Base-by-base conservation (phyloP, 495 filamentous ascomycete species). In the Parmelia sp. region DNA sequence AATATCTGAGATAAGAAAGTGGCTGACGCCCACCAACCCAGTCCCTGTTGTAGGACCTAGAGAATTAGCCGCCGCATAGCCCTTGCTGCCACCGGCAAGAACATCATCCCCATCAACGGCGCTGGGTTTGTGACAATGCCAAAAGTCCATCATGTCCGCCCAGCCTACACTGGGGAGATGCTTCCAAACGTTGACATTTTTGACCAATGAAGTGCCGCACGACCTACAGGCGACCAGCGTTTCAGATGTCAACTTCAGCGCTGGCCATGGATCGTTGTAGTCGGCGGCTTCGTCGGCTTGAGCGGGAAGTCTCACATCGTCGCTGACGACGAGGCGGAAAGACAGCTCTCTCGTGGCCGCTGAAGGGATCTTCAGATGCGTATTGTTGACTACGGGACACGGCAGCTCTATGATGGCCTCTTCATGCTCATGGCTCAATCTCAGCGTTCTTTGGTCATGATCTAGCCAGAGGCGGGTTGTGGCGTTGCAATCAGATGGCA, bases 131-230 rank as follows among this genome's bases (percentile, higher is more conserved):
- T 98, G 94, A 72, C 94, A 99, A 74, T 99, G 94, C 94, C 94
- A 99, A 69, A 97, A 96, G 72, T 99, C 94, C 94, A 99, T 99
- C 95, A 97, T 97, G 74, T 99, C 94, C 3, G 93, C 94, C 94
- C 94, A 99, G 70, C 96, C 94, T 64, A 92, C 91, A 68, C 90
- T 96, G 1, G 94, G 94, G 7, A 98, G 80, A 70, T 97, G 92
- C 75, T 92, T 96, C 94, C 95, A 98, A n/a, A 74, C 55, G 21
- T 45, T 36, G 17, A 57, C n/a, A 53, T 60, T 10, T 23, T 72
- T 71, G 17, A 80, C 57, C 25, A 82, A 61, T 1, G 57, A 21
- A 15, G 66, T 65, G 11, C 65, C 66, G 65, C 94, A 98, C 11
- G 67, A 65, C 51, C 83, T 79, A 77, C 94, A 98, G 4, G 72